phyloP scores from a whole-genome alignment of 352 stramenopile genomes.

The Pythium rishiriense region DNA sequence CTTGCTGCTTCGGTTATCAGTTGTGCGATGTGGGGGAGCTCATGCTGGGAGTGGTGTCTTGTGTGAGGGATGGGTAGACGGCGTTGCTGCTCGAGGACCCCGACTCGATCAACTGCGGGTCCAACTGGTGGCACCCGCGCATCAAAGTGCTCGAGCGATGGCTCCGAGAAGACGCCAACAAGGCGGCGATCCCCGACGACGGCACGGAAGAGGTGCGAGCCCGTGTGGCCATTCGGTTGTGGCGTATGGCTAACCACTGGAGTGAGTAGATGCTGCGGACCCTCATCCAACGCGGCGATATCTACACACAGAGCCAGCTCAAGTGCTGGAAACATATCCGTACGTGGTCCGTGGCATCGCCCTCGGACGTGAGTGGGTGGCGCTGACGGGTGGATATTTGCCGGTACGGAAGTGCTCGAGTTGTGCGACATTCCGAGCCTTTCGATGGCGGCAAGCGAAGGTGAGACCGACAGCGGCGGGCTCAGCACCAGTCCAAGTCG shows the following conservation, averaged over 20 bases:
- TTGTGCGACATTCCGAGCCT: slow-evolving; percentile 61
- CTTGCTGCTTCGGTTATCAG: too few species aligned
- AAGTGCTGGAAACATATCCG: slow-evolving; percentile 83
- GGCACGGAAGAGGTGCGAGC: slow-evolving; percentile 60
- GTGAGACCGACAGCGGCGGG: slow-evolving; percentile 6
- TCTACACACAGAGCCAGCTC: slow-evolving; percentile 56
- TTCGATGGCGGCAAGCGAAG: slow-evolving; percentile 3
- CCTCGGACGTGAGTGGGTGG: too few species aligned
- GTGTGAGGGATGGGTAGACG: slow-evolving; percentile 27
- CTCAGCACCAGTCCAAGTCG: slow-evolving; percentile 56
- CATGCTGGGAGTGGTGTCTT: neutral
- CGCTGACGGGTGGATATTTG: neutral
- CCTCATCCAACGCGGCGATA: slow-evolving; percentile 70
- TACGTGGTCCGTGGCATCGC: slow-evolving; percentile 28
- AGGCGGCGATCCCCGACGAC: slow-evolving; percentile 61
- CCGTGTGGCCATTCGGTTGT: too few species aligned
- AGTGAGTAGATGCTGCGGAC: slow-evolving; percentile 56
- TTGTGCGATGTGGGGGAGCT: too few species aligned
- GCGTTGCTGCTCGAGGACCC: slow-evolving; percentile 56
- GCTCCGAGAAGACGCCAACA: slow-evolving; percentile 61
- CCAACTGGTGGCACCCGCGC: slow-evolving; percentile 72
- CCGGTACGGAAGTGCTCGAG: slow-evolving; percentile 49
- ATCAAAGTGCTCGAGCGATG: slow-evolving; percentile 72
- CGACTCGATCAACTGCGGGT: slow-evolving; percentile 30
- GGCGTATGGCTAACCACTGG: too few species aligned